Conservation (phyloP, 2,329 filamentous ascomycete species). For the Helotiales sp. region DNA sequence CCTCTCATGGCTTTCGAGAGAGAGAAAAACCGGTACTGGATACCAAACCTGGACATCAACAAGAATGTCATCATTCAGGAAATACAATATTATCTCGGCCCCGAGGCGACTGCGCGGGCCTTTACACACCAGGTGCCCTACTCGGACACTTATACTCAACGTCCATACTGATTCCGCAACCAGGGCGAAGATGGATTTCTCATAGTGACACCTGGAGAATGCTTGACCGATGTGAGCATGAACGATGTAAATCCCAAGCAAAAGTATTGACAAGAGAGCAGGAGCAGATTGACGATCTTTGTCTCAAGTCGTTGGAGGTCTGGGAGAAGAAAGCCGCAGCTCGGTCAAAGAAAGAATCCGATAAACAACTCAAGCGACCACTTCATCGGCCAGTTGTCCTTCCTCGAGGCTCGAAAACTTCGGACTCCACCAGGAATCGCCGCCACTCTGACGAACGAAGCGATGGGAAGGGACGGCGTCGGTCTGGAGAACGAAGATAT, state of each 20-base stretch:
- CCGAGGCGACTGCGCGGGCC: slow-evolving; percentile 56
- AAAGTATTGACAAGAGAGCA: slow-evolving; percentile 32
- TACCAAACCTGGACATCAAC: slow-evolving; percentile 58
- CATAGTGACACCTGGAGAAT: slow-evolving; percentile 57
- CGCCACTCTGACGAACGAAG: slow-evolving; percentile 25
- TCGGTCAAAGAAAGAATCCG: slow-evolving; percentile 42
- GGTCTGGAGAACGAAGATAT: slow-evolving; percentile 24
- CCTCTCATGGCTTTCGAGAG: slow-evolving; percentile 28
- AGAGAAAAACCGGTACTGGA: slow-evolving; percentile 60
- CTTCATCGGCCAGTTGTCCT: slow-evolving; percentile 57
- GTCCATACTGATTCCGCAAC: slow-evolving; percentile 16
- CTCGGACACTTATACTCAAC: slow-evolving; percentile 25
- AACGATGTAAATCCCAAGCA: background rate
- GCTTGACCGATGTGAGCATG: slow-evolving; percentile 56
- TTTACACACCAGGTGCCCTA: slow-evolving; percentile 55
- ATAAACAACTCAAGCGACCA: slow-evolving; percentile 55
- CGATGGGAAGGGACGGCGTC: slow-evolving; percentile 20
- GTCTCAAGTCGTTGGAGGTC: slow-evolving; percentile 56
- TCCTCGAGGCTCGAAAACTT: slow-evolving; percentile 39
- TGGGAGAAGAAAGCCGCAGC: slow-evolving; percentile 58
- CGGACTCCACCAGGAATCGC: slow-evolving; percentile 14
- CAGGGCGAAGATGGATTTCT: slow-evolving; percentile 63
- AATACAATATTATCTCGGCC: slow-evolving; percentile 58
- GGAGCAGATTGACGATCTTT: slow-evolving; percentile 66
- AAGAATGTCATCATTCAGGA: slow-evolving; percentile 60